These are phyloP conservation scores for Penicillium fimorum DNA, from an alignment of 495 filamentous ascomycete species.

Conservation along the genomic window DNA sequence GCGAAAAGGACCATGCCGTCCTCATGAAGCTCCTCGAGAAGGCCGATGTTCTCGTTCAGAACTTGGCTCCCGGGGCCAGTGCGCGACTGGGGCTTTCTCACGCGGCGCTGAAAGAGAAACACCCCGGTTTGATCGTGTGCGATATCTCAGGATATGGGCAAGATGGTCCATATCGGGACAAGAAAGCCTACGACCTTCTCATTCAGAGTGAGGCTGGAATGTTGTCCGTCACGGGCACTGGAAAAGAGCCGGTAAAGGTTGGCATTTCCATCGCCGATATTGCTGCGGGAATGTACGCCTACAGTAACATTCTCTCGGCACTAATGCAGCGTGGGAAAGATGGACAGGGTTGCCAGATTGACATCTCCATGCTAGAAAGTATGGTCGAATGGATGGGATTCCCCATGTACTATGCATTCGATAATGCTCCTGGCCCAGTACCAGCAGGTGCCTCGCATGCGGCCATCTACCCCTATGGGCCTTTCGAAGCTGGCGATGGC, in stretches of 20 bases:
- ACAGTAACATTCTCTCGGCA: slow-evolving; percentile 49
- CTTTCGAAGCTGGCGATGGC: slow-evolving; percentile 47
- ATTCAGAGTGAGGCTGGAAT: slow-evolving; percentile 55
- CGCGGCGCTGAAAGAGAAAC: slow-evolving; percentile 35
- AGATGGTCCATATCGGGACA: slow-evolving; percentile 49
- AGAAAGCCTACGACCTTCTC: slow-evolving; percentile 57
- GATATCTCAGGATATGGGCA: slow-evolving; percentile 53
- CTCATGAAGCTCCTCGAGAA: slow-evolving; percentile 45
- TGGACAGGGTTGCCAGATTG: slow-evolving; percentile 43
- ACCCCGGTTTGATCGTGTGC: slow-evolving; percentile 50
- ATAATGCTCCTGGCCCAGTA: slow-evolving; percentile 37
- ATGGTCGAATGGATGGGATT: slow-evolving; percentile 58
- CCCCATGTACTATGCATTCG: slow-evolving; percentile 52
- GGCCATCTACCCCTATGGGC: slow-evolving; percentile 52
- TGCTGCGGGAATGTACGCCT: slow-evolving; percentile 50
- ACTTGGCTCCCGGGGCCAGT: slow-evolving; percentile 49
- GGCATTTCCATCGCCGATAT: slow-evolving; percentile 55
- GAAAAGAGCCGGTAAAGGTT: slow-evolving; percentile 47
- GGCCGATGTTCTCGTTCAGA: slow-evolving; percentile 53
- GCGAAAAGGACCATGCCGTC: slow-evolving; percentile 36
- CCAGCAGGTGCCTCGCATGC: slow-evolving; percentile 50
- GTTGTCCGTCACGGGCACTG: slow-evolving; percentile 49
- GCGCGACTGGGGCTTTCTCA: slow-evolving; percentile 48
- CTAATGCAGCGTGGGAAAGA: slow-evolving; percentile 46
- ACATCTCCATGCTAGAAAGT: slow-evolving; percentile 54